A percentile compares a stretch with the other conserved stretches of the same genome.
Evolutionary conservation across 345 rosid species (phyloP).

Genomic region (Syzygium grande): DNA sequence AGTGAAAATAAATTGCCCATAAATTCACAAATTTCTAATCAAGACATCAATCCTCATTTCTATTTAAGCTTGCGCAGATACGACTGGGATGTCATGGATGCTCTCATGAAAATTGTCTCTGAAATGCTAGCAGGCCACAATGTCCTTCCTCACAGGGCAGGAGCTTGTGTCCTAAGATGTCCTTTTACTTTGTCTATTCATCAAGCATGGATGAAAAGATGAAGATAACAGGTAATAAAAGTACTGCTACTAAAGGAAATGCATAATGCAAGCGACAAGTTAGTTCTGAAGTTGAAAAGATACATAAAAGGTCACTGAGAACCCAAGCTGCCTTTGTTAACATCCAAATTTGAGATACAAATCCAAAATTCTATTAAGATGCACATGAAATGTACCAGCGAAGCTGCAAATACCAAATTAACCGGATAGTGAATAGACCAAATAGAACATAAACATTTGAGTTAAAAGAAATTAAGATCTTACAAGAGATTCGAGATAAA

Average conservation of each 20-base stretch:
- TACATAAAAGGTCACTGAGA: neutral
- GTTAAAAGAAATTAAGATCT: neutral
- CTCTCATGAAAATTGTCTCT: neutral
- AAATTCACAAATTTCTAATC: neutral
- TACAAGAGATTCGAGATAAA: constrained; percentile 89
- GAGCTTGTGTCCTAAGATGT: neutral
- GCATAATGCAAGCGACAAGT: neutral
- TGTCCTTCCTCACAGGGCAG: neutral
- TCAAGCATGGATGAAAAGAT: neutral
- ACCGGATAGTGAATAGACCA: neutral
- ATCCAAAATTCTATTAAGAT: neutral
- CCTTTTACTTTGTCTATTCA: neutral
- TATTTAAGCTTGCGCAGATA: neutral
- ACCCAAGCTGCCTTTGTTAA: neutral
- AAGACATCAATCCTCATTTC: neutral
- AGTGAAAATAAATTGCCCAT: neutral
- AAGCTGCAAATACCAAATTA: neutral
- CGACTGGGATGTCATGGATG: neutral
- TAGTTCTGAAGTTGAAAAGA: neutral
- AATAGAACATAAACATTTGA: neutral
- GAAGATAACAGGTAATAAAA: neutral
- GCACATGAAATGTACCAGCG: neutral
- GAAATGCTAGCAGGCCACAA: neutral
- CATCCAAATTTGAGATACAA: neutral
- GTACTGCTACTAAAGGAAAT: neutral